These are phyloP conservation scores for Monosporozyma servazzii DNA, from an alignment of 805 yeast species.

Conservation along the genomic window DNA sequence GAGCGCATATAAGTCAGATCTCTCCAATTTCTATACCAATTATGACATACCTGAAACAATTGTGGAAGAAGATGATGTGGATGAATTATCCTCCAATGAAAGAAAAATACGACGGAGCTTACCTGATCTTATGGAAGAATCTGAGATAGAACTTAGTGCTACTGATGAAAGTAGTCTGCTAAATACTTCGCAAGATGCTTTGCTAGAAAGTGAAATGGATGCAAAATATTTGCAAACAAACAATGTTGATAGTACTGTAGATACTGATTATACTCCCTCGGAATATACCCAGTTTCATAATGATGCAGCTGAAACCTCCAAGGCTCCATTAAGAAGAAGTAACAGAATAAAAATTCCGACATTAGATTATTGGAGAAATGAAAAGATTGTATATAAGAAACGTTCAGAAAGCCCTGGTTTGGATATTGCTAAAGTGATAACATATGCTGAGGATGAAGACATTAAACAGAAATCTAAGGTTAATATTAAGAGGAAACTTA, in stretches of 20 bases:
- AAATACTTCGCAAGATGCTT: conserved; percentile 22
- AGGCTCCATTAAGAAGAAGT: conserved; percentile 42
- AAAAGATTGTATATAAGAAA: conserved; percentile 52
- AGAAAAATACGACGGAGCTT: conserved; percentile 29
- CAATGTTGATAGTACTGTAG: conserved; percentile 23
- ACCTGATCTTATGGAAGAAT: conserved; percentile 69
- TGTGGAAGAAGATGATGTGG: not conserved
- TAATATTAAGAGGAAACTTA: not conserved
- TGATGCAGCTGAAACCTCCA: conserved; percentile 12
- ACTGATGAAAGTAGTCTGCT: conserved; percentile 11
- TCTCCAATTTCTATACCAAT: not conserved
- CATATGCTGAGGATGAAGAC: conserved; percentile 24
- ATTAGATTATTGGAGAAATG: conserved; percentile 79
- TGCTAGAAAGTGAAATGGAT: conserved; percentile 23
- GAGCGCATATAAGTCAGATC: not conserved
- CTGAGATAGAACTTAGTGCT: conserved; percentile 36
- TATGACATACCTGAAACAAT: not conserved
- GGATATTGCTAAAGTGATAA: conserved; percentile 50
- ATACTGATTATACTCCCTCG: conserved; percentile 15
- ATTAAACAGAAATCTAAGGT: conserved; percentile 7
- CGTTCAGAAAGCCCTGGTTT: conserved; percentile 37
- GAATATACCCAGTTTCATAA: not conserved
- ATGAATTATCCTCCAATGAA: not conserved
- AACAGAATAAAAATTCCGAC: conserved; percentile 60
- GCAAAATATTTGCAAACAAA: conserved; percentile 7